Percentiles rank a stretch among this genome's conserved stretches.
Evolutionary conservation across 306 rosid species (phyloP).

Genomic region (Vigna reflexopilosa): DNA sequence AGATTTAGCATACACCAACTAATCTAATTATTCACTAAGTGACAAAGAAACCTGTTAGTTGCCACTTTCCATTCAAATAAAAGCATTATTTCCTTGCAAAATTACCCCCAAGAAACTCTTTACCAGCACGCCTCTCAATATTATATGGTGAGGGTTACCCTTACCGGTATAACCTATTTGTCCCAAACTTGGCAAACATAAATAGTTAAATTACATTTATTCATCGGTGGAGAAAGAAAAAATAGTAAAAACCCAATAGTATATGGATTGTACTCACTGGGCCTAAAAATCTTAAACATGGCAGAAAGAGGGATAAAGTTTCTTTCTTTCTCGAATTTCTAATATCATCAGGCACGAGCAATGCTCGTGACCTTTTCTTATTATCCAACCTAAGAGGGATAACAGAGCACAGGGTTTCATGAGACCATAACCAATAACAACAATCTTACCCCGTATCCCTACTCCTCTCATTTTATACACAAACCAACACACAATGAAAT

Average conservation of each 20-base stretch:
- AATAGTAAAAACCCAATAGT: not conserved
- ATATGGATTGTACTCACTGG: too few relatives aligned
- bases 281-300: not conserved
- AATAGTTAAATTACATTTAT: too few relatives aligned
- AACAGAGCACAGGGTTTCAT: not conserved
- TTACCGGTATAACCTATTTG: not conserved
- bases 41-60: too few relatives aligned
- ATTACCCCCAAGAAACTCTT: not conserved
- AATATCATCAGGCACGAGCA: too few relatives aligned
- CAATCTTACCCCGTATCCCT: too few relatives aligned
- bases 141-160: not conserved
- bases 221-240: not conserved
- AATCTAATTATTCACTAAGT: too few relatives aligned
- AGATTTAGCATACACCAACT: too few relatives aligned
- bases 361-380: too few relatives aligned
- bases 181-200: too few relatives aligned
- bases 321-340: not conserved
- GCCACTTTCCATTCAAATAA: too few relatives aligned
- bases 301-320: not conserved
- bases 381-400: not conserved
- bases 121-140: not conserved
- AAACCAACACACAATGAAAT: not conserved
- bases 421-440: not conserved
- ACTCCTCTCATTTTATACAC: not conserved
- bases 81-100: not conserved